Percentiles rank a stretch among this genome's conserved stretches.
These are phyloP conservation scores for Thielaviopsis euricoi DNA, from an alignment of 2,329 filamentous ascomycete genomes.

Conservation along the genomic window DNA sequence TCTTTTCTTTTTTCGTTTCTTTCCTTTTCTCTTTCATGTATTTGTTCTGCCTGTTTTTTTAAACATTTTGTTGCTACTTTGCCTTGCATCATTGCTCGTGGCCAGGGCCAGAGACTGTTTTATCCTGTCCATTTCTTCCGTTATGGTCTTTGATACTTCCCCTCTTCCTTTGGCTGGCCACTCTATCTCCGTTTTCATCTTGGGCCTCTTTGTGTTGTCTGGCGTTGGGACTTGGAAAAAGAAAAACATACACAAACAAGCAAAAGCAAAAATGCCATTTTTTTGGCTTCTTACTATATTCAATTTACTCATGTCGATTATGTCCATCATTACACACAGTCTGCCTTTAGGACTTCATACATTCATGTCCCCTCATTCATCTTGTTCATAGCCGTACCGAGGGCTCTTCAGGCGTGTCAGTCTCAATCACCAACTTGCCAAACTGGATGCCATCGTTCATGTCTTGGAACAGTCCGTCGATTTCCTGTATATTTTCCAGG, in stretches of 20 bases:
- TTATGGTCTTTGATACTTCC: background rate
- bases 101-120: background rate
- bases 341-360: background rate
- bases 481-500: constrained; percentile 58
- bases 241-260: no score
- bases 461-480: constrained; percentile 70
- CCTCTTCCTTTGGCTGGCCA: no score
- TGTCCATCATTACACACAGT: background rate
- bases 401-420: constrained; percentile 25
- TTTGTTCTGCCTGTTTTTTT: no score
- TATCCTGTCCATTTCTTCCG: background rate
- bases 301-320: background rate
- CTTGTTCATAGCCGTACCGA: constrained; percentile 24
- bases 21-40: background rate
- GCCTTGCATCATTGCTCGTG: background rate
- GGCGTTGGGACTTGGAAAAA: constrained; percentile 1
- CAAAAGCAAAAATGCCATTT: no score
- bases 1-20: constrained; percentile 1
- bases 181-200: background rate
- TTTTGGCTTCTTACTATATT: background rate
- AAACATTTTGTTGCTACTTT: background rate
- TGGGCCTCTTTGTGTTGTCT: background rate
- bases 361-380: background rate
- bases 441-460: constrained; percentile 80
- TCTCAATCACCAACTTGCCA: constrained; percentile 76